phyloP scores from a whole-genome alignment of 805 yeast genomes.

The Sporopachydermia lactativora region DNA sequence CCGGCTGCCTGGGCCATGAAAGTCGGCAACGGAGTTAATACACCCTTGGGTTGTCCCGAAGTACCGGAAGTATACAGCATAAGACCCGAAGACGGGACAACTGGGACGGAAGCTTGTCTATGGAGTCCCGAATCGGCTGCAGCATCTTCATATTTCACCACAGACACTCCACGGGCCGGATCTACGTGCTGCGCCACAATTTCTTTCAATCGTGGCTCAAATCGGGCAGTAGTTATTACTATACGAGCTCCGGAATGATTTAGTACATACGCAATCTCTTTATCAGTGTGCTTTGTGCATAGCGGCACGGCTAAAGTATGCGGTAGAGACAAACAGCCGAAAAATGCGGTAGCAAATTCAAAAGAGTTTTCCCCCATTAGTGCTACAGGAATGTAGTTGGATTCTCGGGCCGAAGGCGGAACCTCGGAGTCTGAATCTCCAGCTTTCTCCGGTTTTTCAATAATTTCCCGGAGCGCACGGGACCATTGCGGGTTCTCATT shows the following conservation, averaged over 20 bases:
- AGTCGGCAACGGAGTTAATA: constrained; percentile 18
- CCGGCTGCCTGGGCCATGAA: constrained; percentile 18
- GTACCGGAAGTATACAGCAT: constrained; percentile 22
- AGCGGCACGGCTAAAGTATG: constrained; percentile 18
- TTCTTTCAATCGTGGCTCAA: constrained; percentile 12
- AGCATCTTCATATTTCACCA: constrained; percentile 10
- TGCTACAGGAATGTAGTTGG: constrained; percentile 14
- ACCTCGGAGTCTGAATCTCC: neutral
- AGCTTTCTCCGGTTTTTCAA: too few relatives aligned
- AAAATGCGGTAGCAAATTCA: constrained; percentile 16
- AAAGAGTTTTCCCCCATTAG: constrained; percentile 21
- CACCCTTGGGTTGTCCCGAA: constrained; percentile 22
- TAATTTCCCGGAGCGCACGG: neutral
- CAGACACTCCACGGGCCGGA: constrained; percentile 5
- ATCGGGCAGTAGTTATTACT: constrained; percentile 16
- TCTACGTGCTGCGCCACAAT: constrained; percentile 4
- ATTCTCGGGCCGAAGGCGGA: neutral
- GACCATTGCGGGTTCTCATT: neutral
- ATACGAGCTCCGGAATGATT: constrained; percentile 15
- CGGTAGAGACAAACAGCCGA: constrained; percentile 16
- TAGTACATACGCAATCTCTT: constrained; percentile 18
- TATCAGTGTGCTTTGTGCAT: constrained; percentile 19
- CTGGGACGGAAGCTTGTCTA: neutral
- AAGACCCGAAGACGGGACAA: constrained; percentile 12
- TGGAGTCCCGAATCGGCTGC: neutral